A percentile compares a stretch with the other conserved stretches of the same genome.
Conservation (phyloP, 768 basidiomycete species). For the Asterophora parasitica region DNA sequence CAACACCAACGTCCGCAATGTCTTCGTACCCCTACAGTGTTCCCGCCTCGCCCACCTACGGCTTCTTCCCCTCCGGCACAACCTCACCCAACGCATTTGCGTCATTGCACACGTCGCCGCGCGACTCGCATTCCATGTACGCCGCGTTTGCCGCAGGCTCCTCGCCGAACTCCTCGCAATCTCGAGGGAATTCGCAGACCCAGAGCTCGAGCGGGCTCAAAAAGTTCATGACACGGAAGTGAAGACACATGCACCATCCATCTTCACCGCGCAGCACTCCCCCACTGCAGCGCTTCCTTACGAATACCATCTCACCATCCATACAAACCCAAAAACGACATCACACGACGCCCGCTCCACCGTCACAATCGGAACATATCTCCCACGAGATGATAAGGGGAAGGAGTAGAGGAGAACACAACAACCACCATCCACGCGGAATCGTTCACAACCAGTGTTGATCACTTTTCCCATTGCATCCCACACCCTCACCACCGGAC, state of each 20-base stretch:
- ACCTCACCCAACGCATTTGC: constrained; percentile 56
- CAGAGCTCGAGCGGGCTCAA: constrained; percentile 28
- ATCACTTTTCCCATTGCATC: constrained; percentile 9
- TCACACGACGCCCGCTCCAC: background rate
- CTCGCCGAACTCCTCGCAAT: constrained; percentile 14
- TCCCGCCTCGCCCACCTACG: constrained; percentile 52
- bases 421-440: background rate
- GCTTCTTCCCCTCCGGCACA: constrained; percentile 54
- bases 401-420: constrained; percentile 1
- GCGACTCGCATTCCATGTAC: constrained; percentile 57
- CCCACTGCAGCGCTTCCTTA: background rate
- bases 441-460: constrained; percentile 9
- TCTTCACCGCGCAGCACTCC: background rate
- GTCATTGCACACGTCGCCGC: constrained; percentile 54
- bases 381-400: background rate
- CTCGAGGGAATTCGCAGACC: constrained; percentile 15
- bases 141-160: constrained; percentile 36
- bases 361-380: background rate
- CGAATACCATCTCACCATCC: background rate
- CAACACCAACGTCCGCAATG: constrained; percentile 29
- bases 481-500: background rate
- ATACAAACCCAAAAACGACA: background rate
- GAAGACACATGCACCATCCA: background rate
- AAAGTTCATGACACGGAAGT: constrained; percentile 31
- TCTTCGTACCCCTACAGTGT: constrained; percentile 41